phyloP scores from a whole-genome alignment of 768 basidiomycete species.

The Piloderma croceum region DNA sequence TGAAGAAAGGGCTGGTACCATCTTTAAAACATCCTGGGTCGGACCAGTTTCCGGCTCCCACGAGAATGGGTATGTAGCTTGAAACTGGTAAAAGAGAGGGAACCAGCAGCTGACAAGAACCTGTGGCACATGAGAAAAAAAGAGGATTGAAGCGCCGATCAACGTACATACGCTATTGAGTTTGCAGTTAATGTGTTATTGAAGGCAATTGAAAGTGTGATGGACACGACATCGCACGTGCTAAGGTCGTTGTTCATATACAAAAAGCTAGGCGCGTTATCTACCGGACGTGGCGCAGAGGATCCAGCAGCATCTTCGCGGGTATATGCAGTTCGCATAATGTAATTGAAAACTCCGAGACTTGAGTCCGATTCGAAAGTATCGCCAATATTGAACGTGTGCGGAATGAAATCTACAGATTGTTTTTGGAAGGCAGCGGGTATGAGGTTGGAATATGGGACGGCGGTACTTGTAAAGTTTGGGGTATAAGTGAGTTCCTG shows the following conservation, averaged over 20 bases:
- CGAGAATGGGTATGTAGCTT: too few species aligned
- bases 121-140: too few species aligned
- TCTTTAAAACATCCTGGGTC: too few species aligned
- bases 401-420: neutral
- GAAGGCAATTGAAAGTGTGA: too few species aligned
- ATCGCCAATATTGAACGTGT: neutral
- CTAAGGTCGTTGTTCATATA: neutral
- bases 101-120: too few species aligned
- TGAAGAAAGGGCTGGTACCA: too few species aligned
- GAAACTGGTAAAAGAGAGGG: too few species aligned
- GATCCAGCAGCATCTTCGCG: neutral
- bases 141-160: too few species aligned
- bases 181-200: too few species aligned
- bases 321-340: neutral
- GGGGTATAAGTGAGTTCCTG: conserved; percentile 1
- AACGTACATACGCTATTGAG: too few species aligned
- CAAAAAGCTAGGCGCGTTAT: neutral
- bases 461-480: neutral
- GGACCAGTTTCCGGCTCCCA: too few species aligned
- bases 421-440: neutral
- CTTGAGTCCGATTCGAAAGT: neutral
- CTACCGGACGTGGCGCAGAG: neutral
- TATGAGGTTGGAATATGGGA: neutral
- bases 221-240: too few species aligned
- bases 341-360: neutral